Evolutionary conservation across 2,329 filamentous ascomycete genomes (phyloP).

Genomic region (Chaetomium strumarium): DNA sequence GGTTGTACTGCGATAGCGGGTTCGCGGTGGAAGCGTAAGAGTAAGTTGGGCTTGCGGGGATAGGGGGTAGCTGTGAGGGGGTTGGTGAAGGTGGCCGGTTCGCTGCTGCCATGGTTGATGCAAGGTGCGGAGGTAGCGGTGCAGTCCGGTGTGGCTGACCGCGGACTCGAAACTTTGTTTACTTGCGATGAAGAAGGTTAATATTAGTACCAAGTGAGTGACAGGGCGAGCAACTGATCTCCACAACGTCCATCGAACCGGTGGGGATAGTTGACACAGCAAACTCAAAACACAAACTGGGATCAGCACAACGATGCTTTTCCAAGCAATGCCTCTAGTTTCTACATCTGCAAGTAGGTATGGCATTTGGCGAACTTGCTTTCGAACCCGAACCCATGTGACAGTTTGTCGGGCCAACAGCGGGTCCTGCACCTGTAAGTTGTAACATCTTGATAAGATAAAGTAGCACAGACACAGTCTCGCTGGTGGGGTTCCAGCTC

Average conservation of each 20-base stretch:
- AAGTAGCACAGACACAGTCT: background rate
- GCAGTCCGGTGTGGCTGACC: background rate
- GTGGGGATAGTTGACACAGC: too few relatives aligned
- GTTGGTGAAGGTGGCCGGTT: conserved; percentile 38
- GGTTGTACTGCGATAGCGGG: conserved; percentile 51
- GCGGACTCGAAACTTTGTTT: conserved; percentile 10
- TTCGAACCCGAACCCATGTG: conserved; percentile 1
- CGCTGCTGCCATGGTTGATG: conserved; percentile 29
- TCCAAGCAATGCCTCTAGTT: background rate
- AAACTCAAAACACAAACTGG: background rate
- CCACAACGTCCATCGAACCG: background rate
- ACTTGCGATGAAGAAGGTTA: background rate
- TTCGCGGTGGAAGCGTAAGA: conserved; percentile 59
- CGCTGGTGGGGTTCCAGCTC: background rate
- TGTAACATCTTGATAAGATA: conserved; percentile 3
- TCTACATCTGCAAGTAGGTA: too few relatives aligned
- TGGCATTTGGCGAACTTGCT: too few relatives aligned
- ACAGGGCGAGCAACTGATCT: background rate
- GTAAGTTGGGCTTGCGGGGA: conserved; percentile 59
- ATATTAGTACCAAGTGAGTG: background rate
- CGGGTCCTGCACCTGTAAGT: background rate
- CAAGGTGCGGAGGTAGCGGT: background rate
- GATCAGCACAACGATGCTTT: background rate
- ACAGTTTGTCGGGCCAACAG: conserved; percentile 6
- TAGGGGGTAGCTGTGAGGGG: conserved; percentile 51